Conservation (phyloP, 2,329 filamentous ascomycete species). For the Trichoderma asperellum region DNA sequence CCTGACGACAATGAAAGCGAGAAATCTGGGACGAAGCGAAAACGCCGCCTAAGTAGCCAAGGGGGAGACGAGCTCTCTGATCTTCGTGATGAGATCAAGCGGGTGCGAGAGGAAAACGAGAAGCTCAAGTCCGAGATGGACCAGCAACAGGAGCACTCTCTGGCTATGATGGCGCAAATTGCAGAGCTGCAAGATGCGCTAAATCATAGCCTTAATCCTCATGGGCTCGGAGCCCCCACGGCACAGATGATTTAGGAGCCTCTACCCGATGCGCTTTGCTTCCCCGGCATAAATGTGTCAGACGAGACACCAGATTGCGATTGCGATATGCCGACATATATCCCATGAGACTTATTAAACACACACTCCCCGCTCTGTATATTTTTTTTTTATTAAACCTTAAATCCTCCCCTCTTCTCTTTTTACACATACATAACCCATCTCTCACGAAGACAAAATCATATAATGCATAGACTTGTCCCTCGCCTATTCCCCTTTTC, state of each 20-base stretch:
- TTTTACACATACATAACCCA: background rate
- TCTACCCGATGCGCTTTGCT: conserved; percentile 16
- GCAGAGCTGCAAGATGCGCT: conserved; percentile 51
- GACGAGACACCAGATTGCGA: background rate
- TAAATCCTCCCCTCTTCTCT: background rate
- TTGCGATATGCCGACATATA: background rate
- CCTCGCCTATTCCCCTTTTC: background rate
- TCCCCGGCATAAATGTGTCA: background rate
- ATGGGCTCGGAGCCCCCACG: conserved; percentile 44
- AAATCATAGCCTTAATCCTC: conserved; percentile 41
- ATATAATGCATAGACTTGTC: conserved; percentile 23
- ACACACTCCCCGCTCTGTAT: conserved; percentile 9
- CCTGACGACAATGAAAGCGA: conserved; percentile 55
- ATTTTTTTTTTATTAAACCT: background rate
- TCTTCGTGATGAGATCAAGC: conserved; percentile 68
- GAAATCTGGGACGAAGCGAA: conserved; percentile 53
- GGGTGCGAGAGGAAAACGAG: conserved; percentile 66
- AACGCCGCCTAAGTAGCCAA: conserved; percentile 45
- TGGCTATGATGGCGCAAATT: conserved; percentile 55
- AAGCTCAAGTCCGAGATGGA: conserved; percentile 58
- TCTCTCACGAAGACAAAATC: conserved; percentile 9
- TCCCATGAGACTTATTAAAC: background rate
- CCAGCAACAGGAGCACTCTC: conserved; percentile 51
- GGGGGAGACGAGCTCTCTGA: conserved; percentile 53
- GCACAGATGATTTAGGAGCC: conserved; percentile 47